Conservation (phyloP, 208 protist genomes). For the Trypanosoma cruzi region DNA sequence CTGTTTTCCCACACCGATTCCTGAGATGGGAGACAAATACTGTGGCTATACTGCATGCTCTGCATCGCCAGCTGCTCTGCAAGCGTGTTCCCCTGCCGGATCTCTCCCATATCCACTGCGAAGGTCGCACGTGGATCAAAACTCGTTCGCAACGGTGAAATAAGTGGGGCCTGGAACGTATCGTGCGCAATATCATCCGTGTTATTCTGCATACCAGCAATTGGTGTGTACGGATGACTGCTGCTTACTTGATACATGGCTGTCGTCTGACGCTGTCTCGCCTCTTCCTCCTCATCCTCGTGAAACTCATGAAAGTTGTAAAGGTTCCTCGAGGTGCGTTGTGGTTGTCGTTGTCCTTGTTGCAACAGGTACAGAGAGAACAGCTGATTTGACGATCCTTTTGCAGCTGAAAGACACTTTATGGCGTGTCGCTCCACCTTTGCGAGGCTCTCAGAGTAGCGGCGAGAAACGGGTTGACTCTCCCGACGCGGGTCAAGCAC, state of each 20-base stretch:
- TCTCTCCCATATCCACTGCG: slow-evolving; percentile 27
- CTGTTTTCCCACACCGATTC: slow-evolving; percentile 39
- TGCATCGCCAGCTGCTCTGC: slow-evolving; percentile 31
- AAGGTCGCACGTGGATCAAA: slow-evolving; percentile 45
- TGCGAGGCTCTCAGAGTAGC: slow-evolving; percentile 40
- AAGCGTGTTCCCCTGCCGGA: slow-evolving; percentile 23
- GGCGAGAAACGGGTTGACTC: slow-evolving; percentile 55
- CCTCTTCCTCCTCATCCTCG: slow-evolving; percentile 8
- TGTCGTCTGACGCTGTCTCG: too few relatives aligned
- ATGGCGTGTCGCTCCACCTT: slow-evolving; percentile 53
- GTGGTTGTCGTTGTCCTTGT: slow-evolving; percentile 13
- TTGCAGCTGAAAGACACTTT: slow-evolving; percentile 29
- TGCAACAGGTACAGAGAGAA: background rate
- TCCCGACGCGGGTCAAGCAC: slow-evolving; percentile 48
- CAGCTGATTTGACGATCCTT: background rate
- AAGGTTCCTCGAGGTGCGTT: slow-evolving; percentile 28
- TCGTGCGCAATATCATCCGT: slow-evolving; percentile 5
- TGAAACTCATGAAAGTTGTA: slow-evolving; percentile 53
- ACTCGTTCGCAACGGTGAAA: slow-evolving; percentile 40
- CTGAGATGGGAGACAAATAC: slow-evolving; percentile 43
- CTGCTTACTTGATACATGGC: slow-evolving; percentile 15
- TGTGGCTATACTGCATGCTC: slow-evolving; percentile 50
- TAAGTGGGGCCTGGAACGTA: slow-evolving; percentile 12
- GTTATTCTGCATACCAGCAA: background rate
- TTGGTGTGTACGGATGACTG: slow-evolving; percentile 12